Percentiles rank a stretch among this genome's conserved stretches.
phyloP scores from a whole-genome alignment of 192 early-diverging fungal genomes.

The Coemansia sp. region DNA sequence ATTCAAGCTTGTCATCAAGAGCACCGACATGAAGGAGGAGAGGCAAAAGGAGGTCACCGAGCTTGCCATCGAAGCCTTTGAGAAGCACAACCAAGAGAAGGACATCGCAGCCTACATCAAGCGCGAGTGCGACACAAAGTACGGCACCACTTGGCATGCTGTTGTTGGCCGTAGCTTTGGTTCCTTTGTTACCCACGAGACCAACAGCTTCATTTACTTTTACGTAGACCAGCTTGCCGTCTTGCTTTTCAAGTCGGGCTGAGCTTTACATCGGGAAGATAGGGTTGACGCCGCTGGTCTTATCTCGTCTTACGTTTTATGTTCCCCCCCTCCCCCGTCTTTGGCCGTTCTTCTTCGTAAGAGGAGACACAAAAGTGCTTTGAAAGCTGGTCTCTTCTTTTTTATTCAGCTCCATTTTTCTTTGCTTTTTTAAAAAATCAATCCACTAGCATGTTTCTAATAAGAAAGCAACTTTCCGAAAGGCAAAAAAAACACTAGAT shows the following conservation, averaged over 20 bases:
- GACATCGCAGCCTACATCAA: constrained; percentile 98
- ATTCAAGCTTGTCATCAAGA: constrained; percentile 90
- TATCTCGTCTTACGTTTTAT: neutral
- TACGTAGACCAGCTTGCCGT: constrained; percentile 93
- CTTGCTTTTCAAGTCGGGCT: constrained; percentile 90
- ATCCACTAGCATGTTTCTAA: neutral
- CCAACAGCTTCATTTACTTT: constrained; percentile 98
- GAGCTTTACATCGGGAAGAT: constrained; percentile 1
- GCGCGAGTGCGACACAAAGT: constrained; percentile 97
- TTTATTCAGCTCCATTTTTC: constrained; percentile 4
- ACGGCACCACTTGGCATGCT: constrained; percentile 97
- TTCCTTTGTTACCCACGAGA: constrained; percentile 95
- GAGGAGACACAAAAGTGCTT: neutral
- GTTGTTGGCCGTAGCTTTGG: constrained; percentile 99
- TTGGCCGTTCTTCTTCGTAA: neutral
- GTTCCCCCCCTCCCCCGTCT: neutral
- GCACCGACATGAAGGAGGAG: constrained; percentile 96
- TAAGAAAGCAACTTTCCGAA: neutral
- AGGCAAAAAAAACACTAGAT: neutral
- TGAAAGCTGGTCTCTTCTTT: neutral
- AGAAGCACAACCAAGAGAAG: constrained; percentile 95
- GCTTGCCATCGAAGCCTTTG: constrained; percentile 80
- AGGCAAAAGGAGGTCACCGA: constrained; percentile 94
- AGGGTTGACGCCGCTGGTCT: too few species aligned
- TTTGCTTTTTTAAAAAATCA: neutral